These are phyloP conservation scores for Phyllosticta citribraziliensis DNA, from an alignment of 2,329 filamentous ascomycete species.

Conservation along the genomic window DNA sequence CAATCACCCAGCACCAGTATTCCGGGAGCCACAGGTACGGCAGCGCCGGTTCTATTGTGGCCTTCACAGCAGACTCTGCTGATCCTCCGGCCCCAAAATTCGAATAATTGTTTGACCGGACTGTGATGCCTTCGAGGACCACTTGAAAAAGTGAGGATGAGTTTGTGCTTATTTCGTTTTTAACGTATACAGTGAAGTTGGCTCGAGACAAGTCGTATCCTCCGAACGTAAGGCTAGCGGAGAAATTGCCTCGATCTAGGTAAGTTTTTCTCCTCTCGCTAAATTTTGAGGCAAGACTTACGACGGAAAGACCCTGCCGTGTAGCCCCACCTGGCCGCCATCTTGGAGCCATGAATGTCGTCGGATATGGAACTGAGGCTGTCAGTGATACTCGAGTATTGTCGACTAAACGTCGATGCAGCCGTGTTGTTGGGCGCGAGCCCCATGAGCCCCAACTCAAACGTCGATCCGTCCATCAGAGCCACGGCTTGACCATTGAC, in stretches of 20 bases:
- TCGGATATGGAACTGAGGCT: neutral
- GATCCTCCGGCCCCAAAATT: neutral
- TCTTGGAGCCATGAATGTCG: neutral
- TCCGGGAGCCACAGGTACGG: neutral
- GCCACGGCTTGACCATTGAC: too few species aligned
- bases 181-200: too few species aligned
- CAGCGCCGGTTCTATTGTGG: neutral
- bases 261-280: neutral
- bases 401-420: too few species aligned
- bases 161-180: too few species aligned
- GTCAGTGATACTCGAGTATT: neutral
- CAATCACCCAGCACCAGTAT: neutral
- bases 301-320: neutral
- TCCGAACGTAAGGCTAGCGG: neutral
- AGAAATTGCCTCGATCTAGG: neutral
- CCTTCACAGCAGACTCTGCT: neutral
- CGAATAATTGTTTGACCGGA: too few species aligned
- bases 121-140: too few species aligned
- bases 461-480: too few species aligned
- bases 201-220: neutral
- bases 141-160: neutral
- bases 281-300: neutral
- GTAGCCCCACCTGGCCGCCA: neutral
- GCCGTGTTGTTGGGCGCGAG: too few species aligned
- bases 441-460: too few species aligned